Conservation (phyloP, 345 rosid genomes). For the Eucalyptus albens region DNA sequence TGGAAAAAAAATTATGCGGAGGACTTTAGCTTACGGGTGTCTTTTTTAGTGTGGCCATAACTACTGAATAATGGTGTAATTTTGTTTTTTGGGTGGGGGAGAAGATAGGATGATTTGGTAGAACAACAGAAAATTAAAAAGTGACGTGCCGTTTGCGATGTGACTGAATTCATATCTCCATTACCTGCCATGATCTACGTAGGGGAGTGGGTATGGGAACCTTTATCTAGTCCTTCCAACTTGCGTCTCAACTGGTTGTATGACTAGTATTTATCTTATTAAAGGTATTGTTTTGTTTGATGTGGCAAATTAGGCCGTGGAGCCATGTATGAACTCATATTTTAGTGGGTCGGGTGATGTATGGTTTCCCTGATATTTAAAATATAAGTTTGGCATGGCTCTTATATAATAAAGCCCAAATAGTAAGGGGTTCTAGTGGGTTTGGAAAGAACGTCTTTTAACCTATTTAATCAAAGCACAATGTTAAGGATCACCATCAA, state of each 20-base stretch:
- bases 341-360: background rate
- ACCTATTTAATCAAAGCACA: background rate
- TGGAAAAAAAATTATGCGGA: no score
- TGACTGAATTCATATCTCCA: background rate
- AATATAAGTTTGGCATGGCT: background rate
- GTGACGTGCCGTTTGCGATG: background rate
- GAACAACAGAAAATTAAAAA: accelerated
- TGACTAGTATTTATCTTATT: background rate
- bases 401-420: background rate
- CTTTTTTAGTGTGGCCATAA: background rate
- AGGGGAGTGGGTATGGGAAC: background rate
- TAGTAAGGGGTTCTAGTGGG: background rate
- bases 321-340: background rate
- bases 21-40: no score
- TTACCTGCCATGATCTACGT: background rate
- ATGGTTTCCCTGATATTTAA: background rate
- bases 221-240: background rate
- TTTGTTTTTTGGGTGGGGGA: background rate
- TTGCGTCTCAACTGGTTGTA: background rate
- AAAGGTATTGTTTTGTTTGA: background rate
- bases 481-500: background rate
- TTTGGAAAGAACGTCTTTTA: background rate
- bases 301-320: background rate
- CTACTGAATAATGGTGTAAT: no score
- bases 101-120: background rate